Conservation (phyloP, 805 yeast genomes). For the baker's yeast (Saccharomyces cerevisiae) region DNA sequence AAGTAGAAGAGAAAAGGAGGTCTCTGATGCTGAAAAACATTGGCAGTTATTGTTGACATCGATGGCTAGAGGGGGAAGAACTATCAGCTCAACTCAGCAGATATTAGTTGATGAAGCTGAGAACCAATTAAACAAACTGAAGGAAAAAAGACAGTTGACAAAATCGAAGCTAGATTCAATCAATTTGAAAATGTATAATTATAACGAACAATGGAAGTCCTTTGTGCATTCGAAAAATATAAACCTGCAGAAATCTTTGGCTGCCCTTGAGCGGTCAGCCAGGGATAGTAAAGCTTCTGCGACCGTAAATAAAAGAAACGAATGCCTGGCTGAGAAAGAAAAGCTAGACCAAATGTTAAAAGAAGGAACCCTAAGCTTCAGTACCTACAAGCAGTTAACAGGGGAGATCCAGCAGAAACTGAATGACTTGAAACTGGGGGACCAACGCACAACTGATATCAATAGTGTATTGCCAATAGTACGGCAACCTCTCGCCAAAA, state of each 20-base stretch:
- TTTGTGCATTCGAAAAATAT: constrained; percentile 10
- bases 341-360: constrained; percentile 9
- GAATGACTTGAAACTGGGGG: constrained; percentile 6
- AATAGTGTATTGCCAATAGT: background rate
- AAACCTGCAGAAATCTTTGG: constrained; percentile 12
- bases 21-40: constrained; percentile 12
- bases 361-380: constrained; percentile 9
- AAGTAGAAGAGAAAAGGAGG: constrained; percentile 17
- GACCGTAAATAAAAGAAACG: constrained; percentile 12
- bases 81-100: constrained; percentile 10
- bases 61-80: background rate
- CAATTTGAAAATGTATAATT: constrained; percentile 5
- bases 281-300: constrained; percentile 9
- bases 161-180: constrained; percentile 14
- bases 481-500: background rate
- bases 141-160: constrained; percentile 13
- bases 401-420: constrained; percentile 11
- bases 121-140: constrained; percentile 4
- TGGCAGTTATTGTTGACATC: constrained; percentile 2
- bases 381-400: constrained; percentile 5
- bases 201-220: constrained; percentile 5
- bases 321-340: constrained; percentile 13
- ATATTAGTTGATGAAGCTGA: constrained; percentile 13
- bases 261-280: constrained; percentile 15
- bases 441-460: background rate